These are phyloP conservation scores for Bondarzewia mesenterica DNA, from an alignment of 1,284 basidiomycete genomes.

Conservation along the genomic window DNA sequence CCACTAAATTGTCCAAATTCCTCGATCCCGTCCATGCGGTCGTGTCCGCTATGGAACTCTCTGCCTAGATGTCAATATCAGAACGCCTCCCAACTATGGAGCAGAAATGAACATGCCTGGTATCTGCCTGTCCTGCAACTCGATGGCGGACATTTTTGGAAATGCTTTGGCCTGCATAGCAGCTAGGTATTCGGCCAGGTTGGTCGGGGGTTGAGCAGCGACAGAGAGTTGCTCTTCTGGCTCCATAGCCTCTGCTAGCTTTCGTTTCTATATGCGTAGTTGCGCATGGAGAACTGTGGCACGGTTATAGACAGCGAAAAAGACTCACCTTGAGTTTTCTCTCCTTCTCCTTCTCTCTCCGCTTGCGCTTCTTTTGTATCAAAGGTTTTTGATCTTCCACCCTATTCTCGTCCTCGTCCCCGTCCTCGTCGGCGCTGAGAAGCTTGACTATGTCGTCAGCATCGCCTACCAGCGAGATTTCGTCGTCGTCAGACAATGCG, in stretches of 20 bases:
- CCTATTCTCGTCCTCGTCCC: constrained; percentile 21
- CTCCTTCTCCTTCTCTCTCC: constrained; percentile 63
- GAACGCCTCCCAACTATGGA: constrained; percentile 17
- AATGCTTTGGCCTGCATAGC: constrained; percentile 58
- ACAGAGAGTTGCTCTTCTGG: constrained; percentile 36
- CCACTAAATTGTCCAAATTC: constrained; percentile 56
- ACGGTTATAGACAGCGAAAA: neutral
- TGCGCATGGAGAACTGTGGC: constrained; percentile 9
- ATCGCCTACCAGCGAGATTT: constrained; percentile 21
- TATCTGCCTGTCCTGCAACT: constrained; percentile 66
- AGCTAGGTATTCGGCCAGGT: constrained; percentile 53
- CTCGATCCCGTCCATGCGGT: constrained; percentile 61
- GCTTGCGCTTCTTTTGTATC: constrained; percentile 56
- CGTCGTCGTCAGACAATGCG: constrained; percentile 48
- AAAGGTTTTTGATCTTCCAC: constrained; percentile 17
- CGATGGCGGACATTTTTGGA: constrained; percentile 55
- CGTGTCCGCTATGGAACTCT: constrained; percentile 64
- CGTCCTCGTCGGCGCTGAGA: constrained; percentile 38
- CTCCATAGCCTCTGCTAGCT: constrained; percentile 40
- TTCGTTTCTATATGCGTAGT: constrained; percentile 43
- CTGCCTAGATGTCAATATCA: constrained; percentile 51
- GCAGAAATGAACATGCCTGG: constrained; percentile 44
- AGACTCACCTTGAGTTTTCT: constrained; percentile 49
- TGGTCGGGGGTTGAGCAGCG: constrained; percentile 44
- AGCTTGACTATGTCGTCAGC: constrained; percentile 31